Conservation (phyloP, 805 yeast genomes). For the Saccharomycopsis oosterbeekiorum region DNA sequence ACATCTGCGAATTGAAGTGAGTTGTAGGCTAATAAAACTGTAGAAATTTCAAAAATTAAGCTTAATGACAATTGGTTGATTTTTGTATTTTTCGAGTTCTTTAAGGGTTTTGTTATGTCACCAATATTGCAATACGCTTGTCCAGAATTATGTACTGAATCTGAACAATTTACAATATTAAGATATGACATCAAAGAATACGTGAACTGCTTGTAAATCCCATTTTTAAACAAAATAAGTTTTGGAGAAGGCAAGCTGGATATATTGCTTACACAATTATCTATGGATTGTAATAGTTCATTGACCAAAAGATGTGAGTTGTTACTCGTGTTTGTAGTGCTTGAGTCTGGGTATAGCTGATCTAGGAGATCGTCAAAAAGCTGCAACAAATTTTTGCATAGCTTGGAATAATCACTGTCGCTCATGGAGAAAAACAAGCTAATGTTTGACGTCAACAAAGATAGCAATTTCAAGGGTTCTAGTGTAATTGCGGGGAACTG, state of each 20-base stretch:
- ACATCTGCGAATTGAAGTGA: not conserved
- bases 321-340: not conserved
- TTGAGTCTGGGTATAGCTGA: not conserved
- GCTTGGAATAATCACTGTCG: slow-evolving; percentile 4
- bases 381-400: not conserved
- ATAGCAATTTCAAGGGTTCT: slow-evolving; percentile 25
- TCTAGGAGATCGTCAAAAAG: not conserved
- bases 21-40: slow-evolving; percentile 3
- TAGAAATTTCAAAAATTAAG: slow-evolving; percentile 7
- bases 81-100: not conserved
- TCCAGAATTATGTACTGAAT: not conserved
- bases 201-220: not conserved
- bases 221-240: slow-evolving; percentile 10
- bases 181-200: slow-evolving; percentile 4
- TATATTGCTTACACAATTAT: slow-evolving; percentile 12
- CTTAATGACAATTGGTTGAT: not conserved
- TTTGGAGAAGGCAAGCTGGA: slow-evolving; percentile 17
- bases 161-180: not conserved
- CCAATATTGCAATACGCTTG: not conserved
- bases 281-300: not conserved
- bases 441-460: slow-evolving; percentile 20
- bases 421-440: slow-evolving; percentile 20
- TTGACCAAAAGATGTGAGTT: not conserved
- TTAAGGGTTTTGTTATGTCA: not conserved
- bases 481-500: slow-evolving; percentile 21